Evolutionary conservation across 192 early-diverging fungal species (phyloP).

Genomic region (Linderina pennispora): DNA sequence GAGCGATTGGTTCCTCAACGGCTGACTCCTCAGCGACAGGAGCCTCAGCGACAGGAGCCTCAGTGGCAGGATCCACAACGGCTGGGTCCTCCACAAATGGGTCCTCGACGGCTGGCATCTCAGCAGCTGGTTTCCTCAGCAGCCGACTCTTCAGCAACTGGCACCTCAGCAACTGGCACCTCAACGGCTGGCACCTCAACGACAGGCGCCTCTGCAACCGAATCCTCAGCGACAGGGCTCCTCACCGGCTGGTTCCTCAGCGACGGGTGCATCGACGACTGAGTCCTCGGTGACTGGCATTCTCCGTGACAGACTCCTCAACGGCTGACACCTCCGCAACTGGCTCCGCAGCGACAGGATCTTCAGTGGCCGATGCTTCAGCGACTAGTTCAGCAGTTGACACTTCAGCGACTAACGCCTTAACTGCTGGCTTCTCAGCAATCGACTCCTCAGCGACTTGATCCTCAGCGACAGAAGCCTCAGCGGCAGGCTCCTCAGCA

Average conservation of each 20-base stretch:
- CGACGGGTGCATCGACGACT: too few relatives aligned
- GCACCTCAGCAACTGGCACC: neutral
- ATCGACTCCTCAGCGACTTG: neutral
- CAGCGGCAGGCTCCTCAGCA: neutral
- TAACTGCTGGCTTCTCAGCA: constrained; percentile 3
- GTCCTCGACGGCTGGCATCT: neutral
- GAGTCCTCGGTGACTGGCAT: too few relatives aligned
- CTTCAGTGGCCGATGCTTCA: too few relatives aligned
- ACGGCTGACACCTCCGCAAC: too few relatives aligned
- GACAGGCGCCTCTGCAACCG: neutral
- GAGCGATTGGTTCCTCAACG: neutral
- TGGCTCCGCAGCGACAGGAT: too few relatives aligned
- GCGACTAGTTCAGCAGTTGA: neutral
- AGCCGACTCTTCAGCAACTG: neutral
- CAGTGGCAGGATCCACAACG: too few relatives aligned
- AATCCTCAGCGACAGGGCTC: neutral
- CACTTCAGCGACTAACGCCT: neutral
- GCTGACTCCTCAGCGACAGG: neutral
- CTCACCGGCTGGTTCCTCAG: too few relatives aligned
- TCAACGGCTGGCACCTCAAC: neutral
- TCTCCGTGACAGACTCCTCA: too few relatives aligned
- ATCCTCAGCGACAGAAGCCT: neutral
- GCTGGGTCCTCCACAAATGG: too few relatives aligned
- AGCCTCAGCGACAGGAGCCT: too few relatives aligned
- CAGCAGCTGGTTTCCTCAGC: neutral